Evolutionary conservation across 1,284 basidiomycete genomes (phyloP).

Genomic region (Pseudozyma pruni): DNA sequence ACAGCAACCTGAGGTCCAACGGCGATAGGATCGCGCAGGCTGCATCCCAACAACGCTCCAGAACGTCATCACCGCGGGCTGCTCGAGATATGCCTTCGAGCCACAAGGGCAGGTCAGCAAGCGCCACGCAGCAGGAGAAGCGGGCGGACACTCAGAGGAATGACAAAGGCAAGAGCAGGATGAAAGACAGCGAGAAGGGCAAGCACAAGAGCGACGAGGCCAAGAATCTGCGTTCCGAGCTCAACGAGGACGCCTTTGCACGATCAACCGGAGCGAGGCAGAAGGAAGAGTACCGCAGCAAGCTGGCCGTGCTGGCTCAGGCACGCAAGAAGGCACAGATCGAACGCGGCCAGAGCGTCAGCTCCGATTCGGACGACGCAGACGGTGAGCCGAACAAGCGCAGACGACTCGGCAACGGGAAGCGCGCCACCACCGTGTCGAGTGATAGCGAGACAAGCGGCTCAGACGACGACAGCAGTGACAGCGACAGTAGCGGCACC

Average conservation of each 20-base stretch:
- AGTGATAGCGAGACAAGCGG: constrained; percentile 5
- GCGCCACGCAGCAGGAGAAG: not conserved
- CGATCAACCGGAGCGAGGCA: constrained; percentile 35
- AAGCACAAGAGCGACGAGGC: constrained; percentile 24
- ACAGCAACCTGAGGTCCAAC: constrained; percentile 9
- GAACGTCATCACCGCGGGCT: constrained; percentile 8
- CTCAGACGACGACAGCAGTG: constrained; percentile 5
- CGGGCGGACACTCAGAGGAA: not conserved
- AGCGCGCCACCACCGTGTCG: not conserved
- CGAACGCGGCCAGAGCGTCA: constrained; percentile 19
- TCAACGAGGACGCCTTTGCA: constrained; percentile 52
- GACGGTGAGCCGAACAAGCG: constrained; percentile 1
- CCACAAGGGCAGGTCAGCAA: not conserved
- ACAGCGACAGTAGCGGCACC: constrained; percentile 7
- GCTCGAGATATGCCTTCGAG: not conserved
- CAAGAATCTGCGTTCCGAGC: constrained; percentile 38
- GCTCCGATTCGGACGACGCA: constrained; percentile 5
- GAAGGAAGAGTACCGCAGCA: constrained; percentile 37
- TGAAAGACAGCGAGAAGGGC: not conserved
- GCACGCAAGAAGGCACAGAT: constrained; percentile 27
- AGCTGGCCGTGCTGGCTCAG: constrained; percentile 28
- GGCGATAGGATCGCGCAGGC: constrained; percentile 14
- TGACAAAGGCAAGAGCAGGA: not conserved
- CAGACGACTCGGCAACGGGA: constrained; percentile 2
- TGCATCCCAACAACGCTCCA: not conserved